Base-by-base conservation (phyloP, 345 rosid genomes). In the Ailanthus altissimus region DNA sequence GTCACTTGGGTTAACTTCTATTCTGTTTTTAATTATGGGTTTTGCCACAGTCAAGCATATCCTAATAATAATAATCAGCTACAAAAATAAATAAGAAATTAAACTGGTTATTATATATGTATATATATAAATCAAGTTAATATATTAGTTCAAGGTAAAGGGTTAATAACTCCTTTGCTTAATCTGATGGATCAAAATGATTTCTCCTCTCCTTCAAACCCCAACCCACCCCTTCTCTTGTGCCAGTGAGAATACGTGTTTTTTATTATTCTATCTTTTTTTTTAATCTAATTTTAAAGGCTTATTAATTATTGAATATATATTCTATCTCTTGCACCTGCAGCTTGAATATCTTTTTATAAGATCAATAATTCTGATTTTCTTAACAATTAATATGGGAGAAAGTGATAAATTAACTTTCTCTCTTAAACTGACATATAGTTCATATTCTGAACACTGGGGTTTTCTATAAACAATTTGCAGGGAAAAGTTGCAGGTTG, bases 401-500 rank as follows among this genome's bases (percentile, higher is more conserved):
- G 20, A 13, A 26, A 28, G 2, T 13, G 16, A 61, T 15, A 32
- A 32, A 7, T 18, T 36, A 43, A 62, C 20, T 32, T 11, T 11
- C 45, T 36, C n/a, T 15, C n/a, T 1, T 16, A 2, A 4, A 15
- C 0, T 16, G 1, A 51, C n/a, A 51, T 5, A 51, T 16, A 51
- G 5, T 36, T 15, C 67, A 62, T 14, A 26, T 67, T 46, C 11
- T 70, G 47, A 65, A 21, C 12, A 16, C 5, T 51, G 38, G 54
- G 1, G 32, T 65, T 64, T 12, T 51, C 26, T 58, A 43, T n/a
- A n/a, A n/a, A n/a, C n/a, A 28, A 11, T 32, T 63, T 21, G 21
- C 49, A 88, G 92, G 92, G 54, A 88, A 88, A 73, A 88, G 92
- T 32, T 89, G 90, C 72, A 86, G 92, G 77, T 83, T 86, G 80